These are phyloP conservation scores for Takashimella koratensis DNA, from an alignment of 1,284 basidiomycete species.

Conservation along the genomic window DNA sequence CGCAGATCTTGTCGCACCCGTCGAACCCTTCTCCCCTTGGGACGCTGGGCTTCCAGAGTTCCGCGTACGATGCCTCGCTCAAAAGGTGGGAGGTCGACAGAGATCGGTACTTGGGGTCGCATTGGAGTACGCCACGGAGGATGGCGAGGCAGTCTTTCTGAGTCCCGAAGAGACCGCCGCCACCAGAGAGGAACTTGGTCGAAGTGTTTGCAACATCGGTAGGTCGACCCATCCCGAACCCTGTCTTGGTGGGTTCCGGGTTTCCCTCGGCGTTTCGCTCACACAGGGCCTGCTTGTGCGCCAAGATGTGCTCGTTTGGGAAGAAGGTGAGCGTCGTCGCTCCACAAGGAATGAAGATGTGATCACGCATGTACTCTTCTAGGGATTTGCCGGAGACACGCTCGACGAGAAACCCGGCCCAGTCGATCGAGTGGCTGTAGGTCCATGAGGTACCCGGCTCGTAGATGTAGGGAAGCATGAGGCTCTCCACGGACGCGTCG, in stretches of 20 bases:
- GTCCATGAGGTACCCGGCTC: constrained; percentile 32
- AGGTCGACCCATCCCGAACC: background rate
- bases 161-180: constrained; percentile 35
- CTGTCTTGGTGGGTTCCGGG: background rate
- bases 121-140: constrained; percentile 27
- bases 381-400: constrained; percentile 30
- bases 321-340: constrained; percentile 22
- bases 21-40: background rate
- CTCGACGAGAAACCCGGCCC: constrained; percentile 35
- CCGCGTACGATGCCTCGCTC: background rate
- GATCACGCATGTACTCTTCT: constrained; percentile 28
- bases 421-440: constrained; percentile 42
- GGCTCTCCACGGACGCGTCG: constrained; percentile 10
- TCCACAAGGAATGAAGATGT: constrained; percentile 13
- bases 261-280: constrained; percentile 11
- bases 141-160: constrained; percentile 32
- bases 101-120: background rate
- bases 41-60: background rate
- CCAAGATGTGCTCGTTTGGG: constrained; percentile 15
- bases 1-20: background rate
- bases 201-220: background rate
- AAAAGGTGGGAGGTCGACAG: background rate
- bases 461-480: constrained; percentile 22
- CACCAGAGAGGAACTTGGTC: constrained; percentile 20
- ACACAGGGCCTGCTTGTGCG: constrained; percentile 19